These are phyloP conservation scores for Scenedesmus sp. DNA, from an alignment of 163 green algal species.

Conservation along the genomic window DNA sequence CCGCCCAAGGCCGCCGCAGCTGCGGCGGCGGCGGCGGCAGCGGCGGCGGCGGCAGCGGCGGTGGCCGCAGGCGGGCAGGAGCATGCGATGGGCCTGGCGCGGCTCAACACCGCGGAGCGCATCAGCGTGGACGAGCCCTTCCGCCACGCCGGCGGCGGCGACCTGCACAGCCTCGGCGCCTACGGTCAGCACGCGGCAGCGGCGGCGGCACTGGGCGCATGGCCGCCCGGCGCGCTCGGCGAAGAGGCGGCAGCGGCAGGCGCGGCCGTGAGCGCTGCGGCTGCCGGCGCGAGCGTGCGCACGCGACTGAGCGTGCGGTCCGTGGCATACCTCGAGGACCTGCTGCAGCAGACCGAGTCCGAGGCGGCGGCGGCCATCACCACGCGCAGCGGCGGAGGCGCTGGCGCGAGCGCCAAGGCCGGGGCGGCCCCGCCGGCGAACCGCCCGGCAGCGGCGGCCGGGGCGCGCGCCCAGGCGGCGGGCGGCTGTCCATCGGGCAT, in stretches of 20 bases:
- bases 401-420: too few species aligned
- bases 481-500: slow-evolving; percentile 20
- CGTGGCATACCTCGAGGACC: slow-evolving; percentile 27
- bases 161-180: not conserved
- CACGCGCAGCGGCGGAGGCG: not conserved
- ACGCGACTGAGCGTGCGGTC: slow-evolving; percentile 30
- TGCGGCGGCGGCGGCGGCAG: too few species aligned
- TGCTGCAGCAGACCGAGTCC: slow-evolving; percentile 29
- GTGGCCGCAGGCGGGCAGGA: too few species aligned
- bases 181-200: not conserved
- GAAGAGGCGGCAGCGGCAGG: not conserved
- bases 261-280: not conserved
- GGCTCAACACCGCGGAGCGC: too few species aligned
- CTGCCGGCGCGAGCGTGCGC: not conserved
- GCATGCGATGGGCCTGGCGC: too few species aligned
- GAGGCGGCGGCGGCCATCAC: not conserved
- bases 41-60: too few species aligned
- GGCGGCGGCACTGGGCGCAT: not conserved
- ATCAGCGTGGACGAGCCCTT: slow-evolving; percentile 1
- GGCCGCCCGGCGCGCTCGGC: not conserved
- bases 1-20: too few species aligned
- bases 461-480: not conserved
- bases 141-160: not conserved
- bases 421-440: not conserved
- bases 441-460: not conserved